Conservation (phyloP, 495 filamentous ascomycete genomes). For the Aspergillus steynii region DNA sequence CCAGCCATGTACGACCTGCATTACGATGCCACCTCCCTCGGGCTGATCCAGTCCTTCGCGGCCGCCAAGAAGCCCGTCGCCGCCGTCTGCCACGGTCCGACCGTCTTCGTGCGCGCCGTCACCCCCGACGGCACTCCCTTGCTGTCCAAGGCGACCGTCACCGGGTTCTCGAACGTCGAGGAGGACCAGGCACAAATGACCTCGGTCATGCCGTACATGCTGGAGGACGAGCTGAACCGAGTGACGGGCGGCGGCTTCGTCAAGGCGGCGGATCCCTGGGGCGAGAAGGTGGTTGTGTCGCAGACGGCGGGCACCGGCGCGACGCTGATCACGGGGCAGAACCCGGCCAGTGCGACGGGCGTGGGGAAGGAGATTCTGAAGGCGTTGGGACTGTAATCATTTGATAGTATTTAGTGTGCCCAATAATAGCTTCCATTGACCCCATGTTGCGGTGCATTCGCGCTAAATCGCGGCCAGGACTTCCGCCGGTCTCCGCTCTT, state of each 20-base stretch:
- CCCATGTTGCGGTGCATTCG: no score
- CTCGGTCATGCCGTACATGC: constrained; percentile 59
- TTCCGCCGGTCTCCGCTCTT: not conserved
- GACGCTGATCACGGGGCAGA: constrained; percentile 72
- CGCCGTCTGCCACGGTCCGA: constrained; percentile 70
- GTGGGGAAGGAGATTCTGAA: constrained; percentile 55
- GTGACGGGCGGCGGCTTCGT: constrained; percentile 54
- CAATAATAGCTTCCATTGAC: no score
- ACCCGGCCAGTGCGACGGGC: constrained; percentile 62
- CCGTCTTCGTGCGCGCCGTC: constrained; percentile 59
- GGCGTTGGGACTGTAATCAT: constrained; percentile 29
- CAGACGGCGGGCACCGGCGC: constrained; percentile 37
- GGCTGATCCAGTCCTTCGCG: constrained; percentile 62
- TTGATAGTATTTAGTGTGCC: no score
- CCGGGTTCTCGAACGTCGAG: constrained; percentile 69
- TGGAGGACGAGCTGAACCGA: constrained; percentile 59
- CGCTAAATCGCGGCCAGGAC: not conserved
- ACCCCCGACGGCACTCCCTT: constrained; percentile 50
- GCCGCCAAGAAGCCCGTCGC: constrained; percentile 59
- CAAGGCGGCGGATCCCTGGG: constrained; percentile 61
- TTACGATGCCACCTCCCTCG: constrained; percentile 48
- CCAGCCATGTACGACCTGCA: constrained; percentile 73
- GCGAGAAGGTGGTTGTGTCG: constrained; percentile 58
- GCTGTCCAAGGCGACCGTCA: constrained; percentile 57
- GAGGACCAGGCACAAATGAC: constrained; percentile 55